Conservation (phyloP, 306 rosid genomes). For the Senna tora region DNA sequence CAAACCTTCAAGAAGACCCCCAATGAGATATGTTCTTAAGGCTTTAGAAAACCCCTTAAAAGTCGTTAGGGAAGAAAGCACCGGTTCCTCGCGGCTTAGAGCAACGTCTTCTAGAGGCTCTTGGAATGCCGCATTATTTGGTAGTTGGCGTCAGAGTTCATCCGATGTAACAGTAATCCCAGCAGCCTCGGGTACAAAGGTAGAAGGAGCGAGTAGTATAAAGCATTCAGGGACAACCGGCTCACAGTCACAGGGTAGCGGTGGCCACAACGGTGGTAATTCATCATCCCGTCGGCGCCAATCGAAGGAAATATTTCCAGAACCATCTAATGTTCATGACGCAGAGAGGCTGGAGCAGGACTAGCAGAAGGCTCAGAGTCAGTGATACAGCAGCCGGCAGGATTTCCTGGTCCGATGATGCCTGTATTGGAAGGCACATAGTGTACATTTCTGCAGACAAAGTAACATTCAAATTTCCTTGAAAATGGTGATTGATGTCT, state of each 20-base stretch:
- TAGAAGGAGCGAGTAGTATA: slow-evolving; percentile 51
- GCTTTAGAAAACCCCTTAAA: slow-evolving; percentile 94
- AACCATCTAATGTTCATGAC: slow-evolving; percentile 68
- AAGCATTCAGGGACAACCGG: slow-evolving; percentile 22
- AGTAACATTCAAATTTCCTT: slow-evolving; percentile 36
- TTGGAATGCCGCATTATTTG: slow-evolving; percentile 91
- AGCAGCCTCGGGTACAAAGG: slow-evolving; percentile 54
- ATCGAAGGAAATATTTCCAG: slow-evolving; percentile 81
- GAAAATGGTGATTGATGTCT: slow-evolving; percentile 22
- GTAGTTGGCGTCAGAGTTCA: slow-evolving; percentile 95
- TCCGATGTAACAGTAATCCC: slow-evolving; percentile 67
- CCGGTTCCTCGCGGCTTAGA: slow-evolving; percentile 74
- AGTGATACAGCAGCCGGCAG: neutral
- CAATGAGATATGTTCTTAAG: slow-evolving; percentile 82
- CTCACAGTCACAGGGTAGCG: slow-evolving; percentile 16
- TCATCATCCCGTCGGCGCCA: slow-evolving; percentile 80
- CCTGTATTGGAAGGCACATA: slow-evolving; percentile 21
- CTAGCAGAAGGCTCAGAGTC: slow-evolving; percentile 41
- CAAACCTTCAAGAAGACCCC: slow-evolving; percentile 85
- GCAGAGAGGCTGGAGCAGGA: slow-evolving; percentile 63
- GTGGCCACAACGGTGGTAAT: slow-evolving; percentile 30
- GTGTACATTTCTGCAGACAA: slow-evolving; percentile 45
- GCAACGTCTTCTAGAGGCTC: slow-evolving; percentile 87
- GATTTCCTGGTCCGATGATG: neutral
- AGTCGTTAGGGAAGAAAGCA: slow-evolving; percentile 90